Evolutionary conservation across 148 eudicot genomes (phyloP), one percentile per base, ranked within the genome.

Genomic region (Rhododendron mucronatum): DNA sequence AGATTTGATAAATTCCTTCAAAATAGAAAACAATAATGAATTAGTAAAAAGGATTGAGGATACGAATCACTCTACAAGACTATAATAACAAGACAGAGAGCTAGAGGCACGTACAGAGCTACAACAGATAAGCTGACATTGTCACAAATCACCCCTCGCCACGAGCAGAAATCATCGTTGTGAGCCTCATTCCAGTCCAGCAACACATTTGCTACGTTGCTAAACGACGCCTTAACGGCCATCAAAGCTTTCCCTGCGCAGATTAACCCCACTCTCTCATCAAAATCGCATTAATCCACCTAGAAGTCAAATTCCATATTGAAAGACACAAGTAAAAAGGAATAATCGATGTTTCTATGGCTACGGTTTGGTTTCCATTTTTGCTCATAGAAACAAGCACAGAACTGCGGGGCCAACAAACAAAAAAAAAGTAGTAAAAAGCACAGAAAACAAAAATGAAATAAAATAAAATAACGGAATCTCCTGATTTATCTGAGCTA

Each of bases 1-100:
- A 94, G 84, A 84, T 86, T 91, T 39, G 96, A 91, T 84, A 94
- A 85, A 77, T 94, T 94, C 87, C 96, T 94, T n/a, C 80, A 92
- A 39, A 28, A 35, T 37, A 83, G 35, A 23, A 15, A 5, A 73
- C 61, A 0, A 5, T 4, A 10, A n/a, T 10, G 16, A 78, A 47
- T 9, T 78, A 51, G 33, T n/a, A 55, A 4, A 33, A 47, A 14
- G n/a, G 10, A 26, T 21, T 23, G 9, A 76, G 3, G 47, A 44
- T 8, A 71, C 35, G 41, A 28, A 14, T 20, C 12, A 85, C n/a
- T 28, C 5, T 18, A 13, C 5, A 20, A 50, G 30, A 14, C 74
- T 39, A 21, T 7, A 12, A 21, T 13, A 8, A 18, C 7, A 13
- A 11, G 4, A 23, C 73, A 11, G 33, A n/a, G 67, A 41, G 35